Base-by-base conservation (phyloP, 2,329 filamentous ascomycete genomes). In the Paradendryphiella salina region DNA sequence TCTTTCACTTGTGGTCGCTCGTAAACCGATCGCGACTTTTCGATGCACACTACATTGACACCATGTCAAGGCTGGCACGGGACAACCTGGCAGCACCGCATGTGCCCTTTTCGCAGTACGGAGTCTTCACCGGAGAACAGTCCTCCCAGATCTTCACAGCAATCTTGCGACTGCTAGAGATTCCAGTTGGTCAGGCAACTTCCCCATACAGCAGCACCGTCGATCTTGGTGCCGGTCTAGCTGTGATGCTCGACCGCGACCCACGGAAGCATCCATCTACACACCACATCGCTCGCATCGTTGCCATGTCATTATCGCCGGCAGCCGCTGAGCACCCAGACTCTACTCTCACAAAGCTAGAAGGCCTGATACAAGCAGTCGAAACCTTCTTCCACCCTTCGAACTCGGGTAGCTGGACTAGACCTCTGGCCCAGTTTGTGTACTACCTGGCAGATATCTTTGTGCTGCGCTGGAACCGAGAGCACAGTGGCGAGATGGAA, bases 361-460 rank as follows among this genome's bases (percentile, higher is more conserved):
- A 99, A 72, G 93, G 90, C 0, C 79, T 99, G 44, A 88, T 99
- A 61, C 89, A 97, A 72, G 94, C 92, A 2, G 88, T 97, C 38
- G 94, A 99, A 73, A 99, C 94, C 0, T 99, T 99, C 74, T 99
- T 96, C 79, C 94, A 99, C 66, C 94, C 94, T 2, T 99, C 94
- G 2, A 99, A 99, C 72, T 89, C 93, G 44, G 94, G 94, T 11
- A 79, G 79, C 11, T 99, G 94, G 94, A 96, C 93, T 1, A 90
- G 85, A 64, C 88, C 93, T 59, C 78, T 99, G 35, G 88, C 91
- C 3, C 93, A 97, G 73, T 80, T 99, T 46, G 89, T 94, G 4
- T 92, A 92, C 70, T 96, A 96, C 73, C 80, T 99, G 5, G 87
- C 92, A 2, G 94, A 99, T 71, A 92, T 96, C 65, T 99, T 99